Evolutionary conservation across 345 rosid species (phyloP), one percentile per base, ranked within the genome.

Genomic region (Camelina hispida): DNA sequence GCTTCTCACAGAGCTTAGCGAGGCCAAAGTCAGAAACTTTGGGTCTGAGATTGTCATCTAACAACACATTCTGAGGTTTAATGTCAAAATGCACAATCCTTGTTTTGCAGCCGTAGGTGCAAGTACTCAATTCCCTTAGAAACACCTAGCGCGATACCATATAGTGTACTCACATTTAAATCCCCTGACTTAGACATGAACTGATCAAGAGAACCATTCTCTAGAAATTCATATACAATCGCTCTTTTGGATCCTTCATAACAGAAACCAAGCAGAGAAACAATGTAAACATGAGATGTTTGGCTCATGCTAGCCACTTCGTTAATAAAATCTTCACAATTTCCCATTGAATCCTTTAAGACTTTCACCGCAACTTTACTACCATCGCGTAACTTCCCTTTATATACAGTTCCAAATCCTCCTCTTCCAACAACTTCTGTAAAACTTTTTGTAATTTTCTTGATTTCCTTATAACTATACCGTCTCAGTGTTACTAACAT

Each of bases 21-120:
- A 85, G 88, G 1, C 89, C 86, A 14, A 85, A 84, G 62, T 85
- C 88, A 0, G 85, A 78, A 15, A 85, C 82, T 22, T 85, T 83
- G 1, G 88, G 85, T 25, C 16, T 15, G 4, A 87, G 82, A 10
- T 75, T 46, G 1, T 79, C 69, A 38, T 85, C 81, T 18, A 85
- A 67, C 16, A 87, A 68, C 12, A 87, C 79, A 50, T 83, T 83
- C 1, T 83, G 88, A 16, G 88, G 88, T 34, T 87, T 85, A 11
- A 84, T 85, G 66, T 85, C 84, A 7, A 85, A 83, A 50, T 87
- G 86, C 53, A 85, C 59, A 30, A 84, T 85, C 66, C 85, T 82
- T 5, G 76, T 78, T 61, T 74, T 85, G 60, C 91, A 85, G 23
- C 89, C 86, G 0, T 69, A n/a, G n/a, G 40, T 85, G 87, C 12